Percentiles rank a stretch among this genome's conserved stretches.
phyloP scores from a whole-genome alignment of 2,329 filamentous ascomycete genomes.

The Aspergillus brunneoviolaceus region DNA sequence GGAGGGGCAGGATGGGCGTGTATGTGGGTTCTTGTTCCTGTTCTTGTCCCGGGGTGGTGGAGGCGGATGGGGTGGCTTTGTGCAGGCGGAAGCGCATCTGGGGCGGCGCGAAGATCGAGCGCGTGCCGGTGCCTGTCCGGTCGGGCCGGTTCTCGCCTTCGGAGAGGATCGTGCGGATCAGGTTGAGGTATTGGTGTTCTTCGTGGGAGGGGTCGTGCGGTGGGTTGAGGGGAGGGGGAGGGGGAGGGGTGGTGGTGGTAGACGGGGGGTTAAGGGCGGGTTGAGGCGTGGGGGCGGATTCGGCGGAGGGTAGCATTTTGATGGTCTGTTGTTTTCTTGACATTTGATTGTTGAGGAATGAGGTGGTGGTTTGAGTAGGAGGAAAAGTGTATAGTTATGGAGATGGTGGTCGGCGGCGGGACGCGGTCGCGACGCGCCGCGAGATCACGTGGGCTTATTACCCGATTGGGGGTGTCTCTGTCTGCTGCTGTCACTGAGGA shows the following conservation, averaged over 20 bases:
- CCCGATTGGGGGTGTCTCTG: not conserved
- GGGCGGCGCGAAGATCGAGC: conserved; percentile 81
- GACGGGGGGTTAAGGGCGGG: conserved; percentile 9
- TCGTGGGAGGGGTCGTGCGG: conserved; percentile 59
- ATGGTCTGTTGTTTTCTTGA: not conserved
- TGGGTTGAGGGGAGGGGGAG: conserved; percentile 10
- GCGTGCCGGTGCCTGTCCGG: conserved; percentile 88
- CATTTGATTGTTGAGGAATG: not conserved
- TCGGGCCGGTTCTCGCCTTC: conserved; percentile 87
- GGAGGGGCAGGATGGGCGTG: conserved; percentile 75
- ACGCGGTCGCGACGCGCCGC: conserved; percentile 31
- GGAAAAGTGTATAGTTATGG: not conserved
- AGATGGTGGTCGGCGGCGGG: not conserved
- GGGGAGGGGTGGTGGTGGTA: conserved; percentile 9
- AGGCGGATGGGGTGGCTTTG: conserved; percentile 44
- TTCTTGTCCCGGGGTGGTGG: conserved; percentile 21
- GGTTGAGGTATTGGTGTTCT: conserved; percentile 89
- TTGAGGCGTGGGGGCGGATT: conserved; percentile 1
- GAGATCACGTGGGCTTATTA: conserved; percentile 23
- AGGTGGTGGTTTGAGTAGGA: not conserved
- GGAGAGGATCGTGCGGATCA: conserved; percentile 80
- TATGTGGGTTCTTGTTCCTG: conserved; percentile 22
- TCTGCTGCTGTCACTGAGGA: no score
- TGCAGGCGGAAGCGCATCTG: conserved; percentile 86
- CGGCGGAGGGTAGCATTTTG: conserved; percentile 6